These are phyloP conservation scores for Leccinum arenicola DNA, from an alignment of 768 basidiomycete genomes.

Conservation along the genomic window DNA sequence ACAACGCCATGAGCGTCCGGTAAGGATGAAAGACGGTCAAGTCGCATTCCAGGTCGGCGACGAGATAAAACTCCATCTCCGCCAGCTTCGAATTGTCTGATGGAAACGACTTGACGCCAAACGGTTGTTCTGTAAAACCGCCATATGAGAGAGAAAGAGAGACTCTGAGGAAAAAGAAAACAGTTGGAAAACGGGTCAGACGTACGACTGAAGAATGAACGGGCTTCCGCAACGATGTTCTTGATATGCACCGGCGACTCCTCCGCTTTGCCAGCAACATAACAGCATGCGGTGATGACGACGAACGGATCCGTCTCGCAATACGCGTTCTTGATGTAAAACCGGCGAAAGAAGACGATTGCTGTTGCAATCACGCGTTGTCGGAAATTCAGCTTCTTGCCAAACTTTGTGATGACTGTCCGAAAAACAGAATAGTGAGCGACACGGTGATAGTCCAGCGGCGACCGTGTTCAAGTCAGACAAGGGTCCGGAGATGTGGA, in stretches of 20 bases:
- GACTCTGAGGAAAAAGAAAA: no score
- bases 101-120: slow-evolving; percentile 76
- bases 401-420: no score
- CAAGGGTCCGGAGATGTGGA: neutral
- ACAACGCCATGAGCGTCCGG: slow-evolving; percentile 77
- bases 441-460: neutral
- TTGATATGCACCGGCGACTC: slow-evolving; percentile 63
- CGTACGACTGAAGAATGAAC: slow-evolving; percentile 70
- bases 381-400: no score
- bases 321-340: no score
- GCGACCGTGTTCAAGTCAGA: neutral
- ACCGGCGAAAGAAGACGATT: no score
- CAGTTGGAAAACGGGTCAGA: slow-evolving; percentile 8
- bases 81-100: slow-evolving; percentile 89
- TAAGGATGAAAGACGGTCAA: slow-evolving; percentile 94
- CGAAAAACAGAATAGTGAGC: no score
- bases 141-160: neutral
- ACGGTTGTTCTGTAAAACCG: slow-evolving; percentile 53
- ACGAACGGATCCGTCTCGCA: no score
- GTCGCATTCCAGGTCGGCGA: slow-evolving; percentile 96
- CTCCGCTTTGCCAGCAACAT: no score
- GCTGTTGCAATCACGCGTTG: no score
- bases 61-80: slow-evolving; percentile 99
- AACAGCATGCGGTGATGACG: no score
- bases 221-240: slow-evolving; percentile 81